These are phyloP conservation scores for Candida palmyrensis DNA, from an alignment of 805 yeast genomes.

Conservation along the genomic window DNA sequence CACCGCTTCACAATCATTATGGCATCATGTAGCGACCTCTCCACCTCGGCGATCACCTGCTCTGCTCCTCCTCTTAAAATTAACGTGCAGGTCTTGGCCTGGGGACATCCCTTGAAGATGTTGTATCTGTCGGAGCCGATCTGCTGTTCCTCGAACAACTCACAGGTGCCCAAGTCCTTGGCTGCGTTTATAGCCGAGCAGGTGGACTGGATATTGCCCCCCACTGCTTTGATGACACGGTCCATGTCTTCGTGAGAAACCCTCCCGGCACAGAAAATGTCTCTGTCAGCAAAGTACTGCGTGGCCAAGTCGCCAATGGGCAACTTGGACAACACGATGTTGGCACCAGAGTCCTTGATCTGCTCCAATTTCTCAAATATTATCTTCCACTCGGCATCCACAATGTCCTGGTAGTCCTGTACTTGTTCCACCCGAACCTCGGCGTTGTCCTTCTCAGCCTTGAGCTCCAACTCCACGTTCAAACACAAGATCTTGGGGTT, in stretches of 20 bases:
- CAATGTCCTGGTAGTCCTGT: slow-evolving; percentile 89
- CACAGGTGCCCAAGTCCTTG: slow-evolving; percentile 78
- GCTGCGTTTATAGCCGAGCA: slow-evolving; percentile 60
- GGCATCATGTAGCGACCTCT: slow-evolving; percentile 95
- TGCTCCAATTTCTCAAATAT: slow-evolving; percentile 82
- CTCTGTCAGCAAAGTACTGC: slow-evolving; percentile 94
- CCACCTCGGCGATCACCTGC: slow-evolving; percentile 96
- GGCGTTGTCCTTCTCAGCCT: slow-evolving; percentile 98
- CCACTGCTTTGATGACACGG: slow-evolving; percentile 89
- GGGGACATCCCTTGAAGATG: slow-evolving; percentile 86
- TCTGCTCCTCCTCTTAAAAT: slow-evolving; percentile 97
- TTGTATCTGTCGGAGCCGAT: slow-evolving; percentile 95
- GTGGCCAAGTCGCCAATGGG: slow-evolving; percentile 99
- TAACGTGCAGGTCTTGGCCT: slow-evolving; percentile 89
- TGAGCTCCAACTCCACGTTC: slow-evolving; percentile 91
- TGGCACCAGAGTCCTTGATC: slow-evolving; percentile 80
- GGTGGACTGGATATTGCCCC: slow-evolving; percentile 80
- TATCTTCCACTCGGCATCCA: slow-evolving; percentile 98
- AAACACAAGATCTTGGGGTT: slow-evolving; percentile 80
- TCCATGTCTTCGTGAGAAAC: slow-evolving; percentile 86
- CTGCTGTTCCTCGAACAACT: slow-evolving; percentile 83
- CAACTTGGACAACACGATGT: slow-evolving; percentile 85
- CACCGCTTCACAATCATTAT: slow-evolving; percentile 98
- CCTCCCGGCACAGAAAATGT: slow-evolving; percentile 96
- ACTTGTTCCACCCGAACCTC: slow-evolving; percentile 96